Evolutionary conservation across 2,329 filamentous ascomycete genomes (phyloP).

Genomic region (Aspergillus sp.): DNA sequence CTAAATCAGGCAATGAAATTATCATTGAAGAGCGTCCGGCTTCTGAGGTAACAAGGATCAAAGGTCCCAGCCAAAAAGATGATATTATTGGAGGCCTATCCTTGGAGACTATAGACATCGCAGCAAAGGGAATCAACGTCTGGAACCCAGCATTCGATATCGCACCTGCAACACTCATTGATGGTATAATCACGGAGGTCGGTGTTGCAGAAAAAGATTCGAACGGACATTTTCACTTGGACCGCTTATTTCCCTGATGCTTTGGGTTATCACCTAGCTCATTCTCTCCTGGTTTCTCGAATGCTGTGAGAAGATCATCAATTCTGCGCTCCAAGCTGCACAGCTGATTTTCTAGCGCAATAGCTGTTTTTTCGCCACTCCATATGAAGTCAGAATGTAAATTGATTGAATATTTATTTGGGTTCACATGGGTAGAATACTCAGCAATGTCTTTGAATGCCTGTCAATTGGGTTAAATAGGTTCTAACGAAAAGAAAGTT

Average conservation of each 20-base stretch:
- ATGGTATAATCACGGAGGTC: constrained; percentile 88
- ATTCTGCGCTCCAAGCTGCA: constrained; percentile 50
- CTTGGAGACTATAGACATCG: constrained; percentile 67
- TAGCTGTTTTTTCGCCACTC: constrained; percentile 51
- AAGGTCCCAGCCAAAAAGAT: constrained; percentile 63
- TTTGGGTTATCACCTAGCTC: background rate
- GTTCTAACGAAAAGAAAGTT: background rate
- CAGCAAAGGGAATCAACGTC: constrained; percentile 67
- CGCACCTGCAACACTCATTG: constrained; percentile 80
- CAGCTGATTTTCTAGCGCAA: constrained; percentile 50
- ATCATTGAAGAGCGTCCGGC: constrained; percentile 80
- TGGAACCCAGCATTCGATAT: constrained; percentile 99
- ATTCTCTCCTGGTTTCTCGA: constrained; percentile 1
- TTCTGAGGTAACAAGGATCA: constrained; percentile 77
- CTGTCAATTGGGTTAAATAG: constrained; percentile 1
- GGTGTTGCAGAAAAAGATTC: constrained; percentile 73
- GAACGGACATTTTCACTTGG: constrained; percentile 61
- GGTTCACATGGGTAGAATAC: constrained; percentile 1
- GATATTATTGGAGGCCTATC: constrained; percentile 39
- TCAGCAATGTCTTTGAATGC: constrained; percentile 8
- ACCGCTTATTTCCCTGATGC: constrained; percentile 6
- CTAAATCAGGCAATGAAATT: constrained; percentile 69
- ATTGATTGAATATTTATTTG: background rate
- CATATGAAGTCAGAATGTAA: constrained; percentile 1
- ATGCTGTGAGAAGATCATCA: constrained; percentile 8